Evolutionary conservation across 306 rosid genomes (phyloP), one percentile per base, ranked within the genome.

Genomic region (Neltuma alba): DNA sequence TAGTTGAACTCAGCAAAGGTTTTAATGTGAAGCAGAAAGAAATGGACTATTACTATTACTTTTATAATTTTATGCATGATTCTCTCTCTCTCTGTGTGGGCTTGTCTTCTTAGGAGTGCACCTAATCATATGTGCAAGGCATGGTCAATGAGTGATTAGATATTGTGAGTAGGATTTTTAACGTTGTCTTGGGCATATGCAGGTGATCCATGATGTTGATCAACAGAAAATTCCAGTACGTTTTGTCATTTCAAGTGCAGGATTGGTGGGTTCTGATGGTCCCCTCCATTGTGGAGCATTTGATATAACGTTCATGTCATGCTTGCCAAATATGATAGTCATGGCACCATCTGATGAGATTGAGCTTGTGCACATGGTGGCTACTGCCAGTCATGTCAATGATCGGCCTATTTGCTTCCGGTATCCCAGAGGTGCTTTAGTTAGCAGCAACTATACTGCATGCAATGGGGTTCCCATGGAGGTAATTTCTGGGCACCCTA

Each of bases 281-380:
- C 92, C 99, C 15, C 69, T 83, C 65, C 90, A 94, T 16, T 91
- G 95, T 66, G 99, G 99, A 71, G 95, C 97, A 12, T 94, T 94
- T 27, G 99, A 94, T 84, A 90, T 94, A 79, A 84, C 93, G 13
- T 91, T 85, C 74, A 94, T 94, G 99, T 85, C 99, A 18, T 92
- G 97, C 90, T 90, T 94, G 67, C 99, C 99, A 52, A 94, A 94
- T 79, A 94, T 94, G 97, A 82, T 92, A 71, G 97, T 94, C 82
- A 94, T 94, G 99, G 97, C 97, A 37, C 99, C 99, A 15, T 86
- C 97, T 38, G 85, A 94, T 78, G 97, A 92, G 82, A 72, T 70
- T 70, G 99, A 94, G 88, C 97, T 94, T 52, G 84, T 79, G 44
- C 80, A 91, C 89, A 94, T 94, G 99, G 99, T 92, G 76, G 89